Conservation (phyloP, 768 basidiomycete species). For the Hypholoma sublateritium region DNA sequence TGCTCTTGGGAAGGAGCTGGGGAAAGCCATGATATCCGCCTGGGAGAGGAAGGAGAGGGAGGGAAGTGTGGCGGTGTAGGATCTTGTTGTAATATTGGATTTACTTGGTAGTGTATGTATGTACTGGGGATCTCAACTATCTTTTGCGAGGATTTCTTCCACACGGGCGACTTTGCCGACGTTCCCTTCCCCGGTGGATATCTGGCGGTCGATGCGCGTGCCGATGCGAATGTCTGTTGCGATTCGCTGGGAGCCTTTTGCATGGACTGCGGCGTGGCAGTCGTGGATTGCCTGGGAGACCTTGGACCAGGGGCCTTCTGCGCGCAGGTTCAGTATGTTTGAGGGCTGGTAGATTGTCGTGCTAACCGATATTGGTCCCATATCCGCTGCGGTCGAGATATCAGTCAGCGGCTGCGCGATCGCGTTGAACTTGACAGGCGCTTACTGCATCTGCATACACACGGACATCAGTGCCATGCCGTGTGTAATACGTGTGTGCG, state of each 20-base stretch:
- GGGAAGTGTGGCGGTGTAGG: slow-evolving; percentile 42
- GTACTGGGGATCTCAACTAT: slow-evolving; percentile 9
- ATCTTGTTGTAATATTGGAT: not conserved
- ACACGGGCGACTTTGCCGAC: slow-evolving; percentile 80
- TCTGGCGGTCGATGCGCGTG: slow-evolving; percentile 73
- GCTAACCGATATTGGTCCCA: slow-evolving; percentile 82
- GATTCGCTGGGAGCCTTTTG: slow-evolving; percentile 68
- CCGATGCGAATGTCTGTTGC: slow-evolving; percentile 96
- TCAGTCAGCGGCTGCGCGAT: not conserved
- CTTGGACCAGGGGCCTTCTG: slow-evolving; percentile 83
- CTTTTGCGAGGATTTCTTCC: slow-evolving; percentile 66
- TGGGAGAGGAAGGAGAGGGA: slow-evolving; percentile 46
- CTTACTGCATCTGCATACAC: slow-evolving; percentile 65
- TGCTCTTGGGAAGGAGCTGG: slow-evolving; percentile 54
- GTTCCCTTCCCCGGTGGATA: slow-evolving; percentile 69
- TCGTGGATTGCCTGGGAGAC: slow-evolving; percentile 88
- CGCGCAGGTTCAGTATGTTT: slow-evolving; percentile 7
- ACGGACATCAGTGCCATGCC: slow-evolving; percentile 6
- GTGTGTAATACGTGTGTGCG: slow-evolving; percentile 1
- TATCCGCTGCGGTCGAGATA: slow-evolving; percentile 60
- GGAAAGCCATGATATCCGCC: slow-evolving; percentile 41
- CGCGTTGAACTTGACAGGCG: slow-evolving; percentile 6
- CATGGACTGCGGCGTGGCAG: slow-evolving; percentile 87
- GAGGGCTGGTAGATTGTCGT: not conserved
- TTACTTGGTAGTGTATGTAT: not conserved